Percentiles rank a stretch among this genome's conserved stretches.
Conservation (phyloP, 345 rosid genomes). For the Eucalyptus shirleyi region DNA sequence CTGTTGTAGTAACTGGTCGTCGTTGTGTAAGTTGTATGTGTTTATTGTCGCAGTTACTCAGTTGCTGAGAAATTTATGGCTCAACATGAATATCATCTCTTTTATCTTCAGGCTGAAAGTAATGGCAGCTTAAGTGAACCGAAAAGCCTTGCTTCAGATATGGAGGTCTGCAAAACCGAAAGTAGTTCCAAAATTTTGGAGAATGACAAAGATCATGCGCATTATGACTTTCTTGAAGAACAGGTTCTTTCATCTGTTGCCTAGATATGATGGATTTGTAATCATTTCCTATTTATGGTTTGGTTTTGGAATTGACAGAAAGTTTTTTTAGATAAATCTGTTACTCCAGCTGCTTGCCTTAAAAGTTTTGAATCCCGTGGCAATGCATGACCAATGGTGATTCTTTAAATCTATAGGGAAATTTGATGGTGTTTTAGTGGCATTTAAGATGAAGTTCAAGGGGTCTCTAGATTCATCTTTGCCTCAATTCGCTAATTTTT, state of each 20-base stretch:
- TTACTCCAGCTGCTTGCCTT: background rate
- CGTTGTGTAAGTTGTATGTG: conserved; percentile 99
- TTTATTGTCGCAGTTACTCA: conserved; percentile 47
- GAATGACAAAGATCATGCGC: conserved; percentile 18
- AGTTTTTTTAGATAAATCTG: background rate
- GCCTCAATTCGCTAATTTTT: background rate
- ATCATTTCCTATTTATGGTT: background rate
- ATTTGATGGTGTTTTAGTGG: background rate
- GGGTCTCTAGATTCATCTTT: background rate
- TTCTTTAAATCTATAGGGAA: background rate
- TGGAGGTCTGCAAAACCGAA: conserved; percentile 8
- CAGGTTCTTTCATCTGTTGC: conserved; percentile 22
- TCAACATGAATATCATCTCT: conserved; percentile 36
- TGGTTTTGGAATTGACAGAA: background rate
- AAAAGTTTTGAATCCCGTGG: background rate
- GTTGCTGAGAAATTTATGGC: conserved; percentile 21
- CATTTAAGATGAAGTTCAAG: background rate
- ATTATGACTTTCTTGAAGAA: conserved; percentile 67
- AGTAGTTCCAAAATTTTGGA: conserved; percentile 5
- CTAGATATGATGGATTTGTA: background rate
- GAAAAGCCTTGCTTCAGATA: conserved; percentile 20
- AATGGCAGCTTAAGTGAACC: conserved; percentile 28
- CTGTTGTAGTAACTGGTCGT: conserved; percentile 44
- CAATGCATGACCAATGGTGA: background rate
- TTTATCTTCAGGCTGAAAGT: conserved; percentile 46